Evolutionary conservation across 352 stramenopile genomes (phyloP), one percentile per base, ranked within the genome.

Genomic region (Phytopythium sindhum): DNA sequence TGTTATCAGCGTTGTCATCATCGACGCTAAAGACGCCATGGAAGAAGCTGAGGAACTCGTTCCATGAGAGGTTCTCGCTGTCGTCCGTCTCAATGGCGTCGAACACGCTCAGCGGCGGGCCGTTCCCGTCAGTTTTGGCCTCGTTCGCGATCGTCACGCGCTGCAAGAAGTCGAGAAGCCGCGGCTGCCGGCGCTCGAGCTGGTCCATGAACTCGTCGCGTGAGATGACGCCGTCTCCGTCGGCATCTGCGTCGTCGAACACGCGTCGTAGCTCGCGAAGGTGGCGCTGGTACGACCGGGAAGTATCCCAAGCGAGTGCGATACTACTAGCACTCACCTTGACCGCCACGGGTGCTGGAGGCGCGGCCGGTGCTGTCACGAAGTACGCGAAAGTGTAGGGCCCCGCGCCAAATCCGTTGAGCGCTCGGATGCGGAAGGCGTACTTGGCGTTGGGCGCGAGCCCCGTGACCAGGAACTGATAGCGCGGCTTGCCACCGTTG

Each of bases 321-420:
- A 96, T 84, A 57, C 77, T 91, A 35, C 91, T 90, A 1, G 82
- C 71, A 10, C 80, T 78, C 14, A 95, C 66, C 33, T 73, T 68
- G 56, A 89, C 75, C 19, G 80, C 77, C 26, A 95, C 69, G 1
- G 92, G 92, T 9, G 78, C 68, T 2, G 80, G 74, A 26, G 92
- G 91, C 21, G 73, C 77, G 15, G 75, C 69, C 29, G 91, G 89
- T 1, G 78, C 84, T 19, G 92, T 98, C 28, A 93, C 73, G 64
- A 97, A 96, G 60, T 89, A 90, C 39, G 70, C 75, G 52, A 94
- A 90, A n/a, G 86, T 84, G 68, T 96, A 98, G 21, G 73, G 68
- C 0, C 89, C 88, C 1, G 92, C 86, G 11, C 91, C 93, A 68
- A 97, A 97, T 21, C 89, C 89, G 53, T 97, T 98, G 42, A 97